Percentiles rank a stretch among this genome's conserved stretches.
Evolutionary conservation across 2,329 filamentous ascomycete species (phyloP).

Genomic region (Sordariomycetes sp.): DNA sequence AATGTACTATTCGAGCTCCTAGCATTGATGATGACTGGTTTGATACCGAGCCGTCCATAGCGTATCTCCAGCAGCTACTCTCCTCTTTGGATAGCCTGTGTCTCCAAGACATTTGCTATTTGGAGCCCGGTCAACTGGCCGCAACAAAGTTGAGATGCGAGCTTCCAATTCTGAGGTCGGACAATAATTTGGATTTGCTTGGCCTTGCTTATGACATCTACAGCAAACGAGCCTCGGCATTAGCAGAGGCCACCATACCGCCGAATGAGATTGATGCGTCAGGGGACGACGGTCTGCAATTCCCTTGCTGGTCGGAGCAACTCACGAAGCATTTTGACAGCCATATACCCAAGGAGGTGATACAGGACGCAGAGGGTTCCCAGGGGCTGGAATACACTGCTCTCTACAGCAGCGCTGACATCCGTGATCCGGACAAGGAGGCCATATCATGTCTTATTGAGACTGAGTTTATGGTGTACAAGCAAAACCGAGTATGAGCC

Average conservation of each 20-base stretch:
- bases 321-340: constrained; percentile 5
- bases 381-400: not conserved
- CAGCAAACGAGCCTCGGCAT: not conserved
- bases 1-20: not conserved
- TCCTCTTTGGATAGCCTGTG: not conserved
- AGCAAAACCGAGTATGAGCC: not conserved
- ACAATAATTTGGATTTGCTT: not conserved
- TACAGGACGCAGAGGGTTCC: constrained; percentile 4
- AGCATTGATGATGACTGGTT: not conserved
- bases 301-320: constrained; percentile 5
- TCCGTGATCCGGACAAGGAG: not conserved
- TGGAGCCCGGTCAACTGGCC: not conserved
- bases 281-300: constrained; percentile 6
- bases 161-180: not conserved
- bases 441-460: not conserved
- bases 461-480: not conserved
- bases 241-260: not conserved
- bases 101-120: not conserved
- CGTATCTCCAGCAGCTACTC: not conserved
- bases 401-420: not conserved
- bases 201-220: not conserved
- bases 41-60: not conserved
- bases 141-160: not conserved
- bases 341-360: constrained; percentile 3
- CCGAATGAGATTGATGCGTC: constrained; percentile 6